phyloP scores from a whole-genome alignment of 345 rosid genomes.

The Lenwebbia sp. region DNA sequence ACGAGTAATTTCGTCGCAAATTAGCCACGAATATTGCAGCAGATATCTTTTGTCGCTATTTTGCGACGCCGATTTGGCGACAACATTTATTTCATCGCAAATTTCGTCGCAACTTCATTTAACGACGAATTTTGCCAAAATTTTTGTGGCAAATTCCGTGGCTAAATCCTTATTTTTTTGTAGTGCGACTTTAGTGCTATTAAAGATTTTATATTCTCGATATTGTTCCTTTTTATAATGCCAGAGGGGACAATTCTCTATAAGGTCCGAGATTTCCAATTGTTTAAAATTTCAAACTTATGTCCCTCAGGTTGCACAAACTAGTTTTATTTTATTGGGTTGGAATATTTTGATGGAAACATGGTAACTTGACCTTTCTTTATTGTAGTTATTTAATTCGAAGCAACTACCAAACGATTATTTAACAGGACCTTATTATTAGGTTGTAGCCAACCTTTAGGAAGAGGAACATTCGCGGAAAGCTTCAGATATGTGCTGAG shows the following conservation, averaged over 20 bases:
- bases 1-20: no score
- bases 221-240: background rate
- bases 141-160: no score
- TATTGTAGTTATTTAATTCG: background rate
- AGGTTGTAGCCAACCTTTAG: background rate
- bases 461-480: background rate
- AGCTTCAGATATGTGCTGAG: background rate
- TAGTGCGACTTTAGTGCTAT: background rate
- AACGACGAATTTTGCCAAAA: no score
- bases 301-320: background rate
- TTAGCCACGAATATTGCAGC: no score
- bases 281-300: background rate
- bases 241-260: background rate
- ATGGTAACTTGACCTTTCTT: background rate
- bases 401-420: background rate
- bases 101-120: no score
- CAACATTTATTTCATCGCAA: no score
- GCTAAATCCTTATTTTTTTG: no score
- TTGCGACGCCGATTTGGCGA: no score
- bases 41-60: no score
- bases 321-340: background rate
- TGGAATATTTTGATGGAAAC: background rate
- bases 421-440: background rate
- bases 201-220: background rate
- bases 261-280: background rate